These are phyloP conservation scores for Colletotrichum tofieldiae DNA, from an alignment of 2,329 filamentous ascomycete genomes.

Conservation along the genomic window DNA sequence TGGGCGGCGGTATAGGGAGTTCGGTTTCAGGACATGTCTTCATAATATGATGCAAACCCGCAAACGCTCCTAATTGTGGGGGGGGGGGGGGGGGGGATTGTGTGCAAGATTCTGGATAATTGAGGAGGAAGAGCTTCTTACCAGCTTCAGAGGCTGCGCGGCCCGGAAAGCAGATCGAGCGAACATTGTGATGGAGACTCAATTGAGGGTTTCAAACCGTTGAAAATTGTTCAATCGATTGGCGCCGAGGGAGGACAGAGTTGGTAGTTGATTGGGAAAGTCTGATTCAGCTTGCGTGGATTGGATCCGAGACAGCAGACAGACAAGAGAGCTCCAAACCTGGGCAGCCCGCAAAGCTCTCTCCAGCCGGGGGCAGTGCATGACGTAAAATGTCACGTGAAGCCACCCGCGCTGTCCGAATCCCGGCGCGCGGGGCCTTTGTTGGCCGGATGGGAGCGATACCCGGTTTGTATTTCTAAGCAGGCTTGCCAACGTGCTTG, in stretches of 20 bases:
- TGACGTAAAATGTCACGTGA: constrained; percentile 44
- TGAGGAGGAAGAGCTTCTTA: constrained; percentile 56
- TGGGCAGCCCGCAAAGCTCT: constrained; percentile 21
- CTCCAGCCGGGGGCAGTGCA: constrained; percentile 4
- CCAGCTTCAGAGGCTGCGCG: constrained; percentile 76
- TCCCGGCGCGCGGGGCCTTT: constrained; percentile 15
- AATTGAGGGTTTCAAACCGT: constrained; percentile 48
- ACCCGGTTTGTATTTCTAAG: constrained; percentile 21
- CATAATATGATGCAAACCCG: neutral
- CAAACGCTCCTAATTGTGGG: neutral
- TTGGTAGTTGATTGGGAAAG: constrained; percentile 15
- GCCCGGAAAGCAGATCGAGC: constrained; percentile 76
- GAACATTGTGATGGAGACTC: constrained; percentile 68
- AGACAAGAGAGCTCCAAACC: constrained; percentile 19
- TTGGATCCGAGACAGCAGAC: constrained; percentile 25
- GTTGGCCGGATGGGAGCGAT: constrained; percentile 7
- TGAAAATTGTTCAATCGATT: constrained; percentile 32
- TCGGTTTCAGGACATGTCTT: neutral
- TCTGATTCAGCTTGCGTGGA: constrained; percentile 29
- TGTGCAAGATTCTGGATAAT: neutral
- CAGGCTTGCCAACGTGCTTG: constrained; percentile 11
- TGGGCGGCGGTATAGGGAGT: neutral
- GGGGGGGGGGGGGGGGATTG: neutral
- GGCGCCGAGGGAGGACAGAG: constrained; percentile 13
- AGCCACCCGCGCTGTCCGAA: neutral